phyloP scores from a whole-genome alignment of 2,329 filamentous ascomycete genomes.

The Calonectria pauciramosa region DNA sequence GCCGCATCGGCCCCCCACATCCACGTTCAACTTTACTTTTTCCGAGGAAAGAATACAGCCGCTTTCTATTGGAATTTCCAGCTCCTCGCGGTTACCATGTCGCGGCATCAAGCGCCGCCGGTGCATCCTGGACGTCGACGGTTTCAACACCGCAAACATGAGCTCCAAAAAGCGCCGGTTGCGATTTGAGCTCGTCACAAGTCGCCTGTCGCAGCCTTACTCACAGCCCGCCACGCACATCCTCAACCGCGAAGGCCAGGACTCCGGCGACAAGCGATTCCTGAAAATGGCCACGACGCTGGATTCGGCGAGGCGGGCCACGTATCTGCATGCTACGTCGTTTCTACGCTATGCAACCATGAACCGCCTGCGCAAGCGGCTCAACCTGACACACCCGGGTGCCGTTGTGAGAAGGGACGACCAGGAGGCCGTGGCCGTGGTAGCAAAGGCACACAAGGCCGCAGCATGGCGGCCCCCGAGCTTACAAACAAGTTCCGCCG shows the following conservation, averaged over 20 bases:
- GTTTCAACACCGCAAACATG: slow-evolving; percentile 63
- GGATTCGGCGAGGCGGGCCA: slow-evolving; percentile 53
- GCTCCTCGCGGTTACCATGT: background rate
- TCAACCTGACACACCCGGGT: slow-evolving; percentile 50
- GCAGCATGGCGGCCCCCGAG: slow-evolving; percentile 39
- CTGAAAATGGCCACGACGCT: slow-evolving; percentile 61
- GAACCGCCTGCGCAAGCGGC: slow-evolving; percentile 68
- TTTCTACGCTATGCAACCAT: slow-evolving; percentile 76
- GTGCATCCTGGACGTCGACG: slow-evolving; percentile 70
- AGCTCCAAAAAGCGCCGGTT: slow-evolving; percentile 77
- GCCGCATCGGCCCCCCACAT: background rate
- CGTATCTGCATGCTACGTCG: slow-evolving; percentile 62
- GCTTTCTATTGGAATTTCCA: slow-evolving; percentile 26
- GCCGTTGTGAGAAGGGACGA: slow-evolving; percentile 48
- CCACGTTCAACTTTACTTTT: slow-evolving; percentile 34
- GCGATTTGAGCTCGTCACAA: slow-evolving; percentile 75
- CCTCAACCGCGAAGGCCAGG: slow-evolving; percentile 68
- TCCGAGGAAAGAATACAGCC: slow-evolving; percentile 19
- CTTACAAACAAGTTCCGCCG: slow-evolving; percentile 37
- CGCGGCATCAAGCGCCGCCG: slow-evolving; percentile 64
- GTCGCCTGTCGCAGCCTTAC: slow-evolving; percentile 77
- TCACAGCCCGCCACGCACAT: slow-evolving; percentile 79
- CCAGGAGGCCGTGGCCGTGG: slow-evolving; percentile 38
- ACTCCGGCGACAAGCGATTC: slow-evolving; percentile 62
- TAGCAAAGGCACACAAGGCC: slow-evolving; percentile 37